Evolutionary conservation across 2,329 filamentous ascomycete genomes (phyloP), one percentile per base, ranked within the genome.

Genomic region (Pseudocercospora crystallina): DNA sequence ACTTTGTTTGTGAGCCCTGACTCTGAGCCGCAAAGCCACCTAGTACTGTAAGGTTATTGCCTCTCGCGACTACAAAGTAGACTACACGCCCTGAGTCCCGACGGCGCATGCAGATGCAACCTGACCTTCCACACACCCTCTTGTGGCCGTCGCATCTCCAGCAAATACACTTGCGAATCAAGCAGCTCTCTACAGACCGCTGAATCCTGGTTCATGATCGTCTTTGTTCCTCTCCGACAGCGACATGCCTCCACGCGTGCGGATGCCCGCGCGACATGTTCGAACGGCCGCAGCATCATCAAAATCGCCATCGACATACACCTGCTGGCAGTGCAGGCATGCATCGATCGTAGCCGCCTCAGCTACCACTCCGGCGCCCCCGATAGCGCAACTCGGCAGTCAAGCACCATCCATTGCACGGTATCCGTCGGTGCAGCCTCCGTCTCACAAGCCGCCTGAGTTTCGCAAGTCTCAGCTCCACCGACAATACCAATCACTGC

Each of bases 391-490:
- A 58, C 77, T 75, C 54, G 69, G 70, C 39, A 65, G 65, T 47
- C 72, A 73, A 5, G 50, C 56, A 13, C 45, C 54, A 5, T 72
- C 77, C 30, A 73, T 82, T 15, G 66, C 74, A 30, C 74, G 75
- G 63, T 80, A 76, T 60, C 78, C 81, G 45, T 67, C 84, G 0
- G 86, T 84, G 1, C 90, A 96, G 71, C 92, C 91, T 2, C 90
- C 89, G 3, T 95, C 89, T 47, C 87, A 95, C 69, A 89, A 92
- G 68, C 87, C 85, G 14, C 82, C 91, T 40, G 87, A 95, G 68
- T 86, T 86, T 65, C 87, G 92, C 69, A 96, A 97, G 75, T 86
- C 90, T 12, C 94, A 99, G 73, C 80, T 97, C 14, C 82, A 87
- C 60, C 84, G 91, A 51, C 84, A 87, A 63, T 96, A 96, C 73